These are phyloP conservation scores for Umbilicus rupestris DNA, from an alignment of 164 flowering plant species.

Conservation along the genomic window DNA sequence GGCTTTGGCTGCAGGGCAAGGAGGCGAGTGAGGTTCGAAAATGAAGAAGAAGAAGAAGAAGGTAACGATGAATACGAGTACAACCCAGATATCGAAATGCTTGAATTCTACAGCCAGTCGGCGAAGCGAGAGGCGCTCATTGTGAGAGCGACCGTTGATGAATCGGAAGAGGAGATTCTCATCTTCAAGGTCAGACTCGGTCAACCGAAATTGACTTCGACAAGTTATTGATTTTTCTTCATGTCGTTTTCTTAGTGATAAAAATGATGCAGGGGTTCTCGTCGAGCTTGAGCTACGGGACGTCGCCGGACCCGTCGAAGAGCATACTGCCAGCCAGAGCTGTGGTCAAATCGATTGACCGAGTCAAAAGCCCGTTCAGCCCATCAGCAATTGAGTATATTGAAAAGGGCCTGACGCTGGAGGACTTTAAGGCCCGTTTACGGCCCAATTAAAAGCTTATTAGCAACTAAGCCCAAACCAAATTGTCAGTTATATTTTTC, in stretches of 20 bases:
- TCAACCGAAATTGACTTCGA: not conserved
- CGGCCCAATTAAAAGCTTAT: conserved; percentile 1
- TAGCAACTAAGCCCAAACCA: no score
- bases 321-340: conserved; percentile 74
- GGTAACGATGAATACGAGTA: conserved; percentile 43
- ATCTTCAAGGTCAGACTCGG: conserved; percentile 48
- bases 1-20: conserved; percentile 20
- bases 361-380: conserved; percentile 67
- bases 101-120: conserved; percentile 51
- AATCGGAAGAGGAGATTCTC: conserved; percentile 49
- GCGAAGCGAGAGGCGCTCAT: conserved; percentile 50
- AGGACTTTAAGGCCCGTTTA: conserved; percentile 32
- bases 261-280: conserved; percentile 59
- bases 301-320: conserved; percentile 56
- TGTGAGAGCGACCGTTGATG: conserved; percentile 54
- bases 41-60: conserved; percentile 30
- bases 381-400: conserved; percentile 56
- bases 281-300: conserved; percentile 55
- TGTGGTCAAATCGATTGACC: conserved; percentile 50
- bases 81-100: conserved; percentile 46
- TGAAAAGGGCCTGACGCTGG: conserved; percentile 50
- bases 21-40: conserved; percentile 38
- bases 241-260: not conserved
- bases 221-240: not conserved
- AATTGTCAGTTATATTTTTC: not conserved